A percentile compares a stretch with the other conserved stretches of the same genome.
Evolutionary conservation across 2,329 filamentous ascomycete genomes (phyloP).

Genomic region (Gnomoniopsis sp.): DNA sequence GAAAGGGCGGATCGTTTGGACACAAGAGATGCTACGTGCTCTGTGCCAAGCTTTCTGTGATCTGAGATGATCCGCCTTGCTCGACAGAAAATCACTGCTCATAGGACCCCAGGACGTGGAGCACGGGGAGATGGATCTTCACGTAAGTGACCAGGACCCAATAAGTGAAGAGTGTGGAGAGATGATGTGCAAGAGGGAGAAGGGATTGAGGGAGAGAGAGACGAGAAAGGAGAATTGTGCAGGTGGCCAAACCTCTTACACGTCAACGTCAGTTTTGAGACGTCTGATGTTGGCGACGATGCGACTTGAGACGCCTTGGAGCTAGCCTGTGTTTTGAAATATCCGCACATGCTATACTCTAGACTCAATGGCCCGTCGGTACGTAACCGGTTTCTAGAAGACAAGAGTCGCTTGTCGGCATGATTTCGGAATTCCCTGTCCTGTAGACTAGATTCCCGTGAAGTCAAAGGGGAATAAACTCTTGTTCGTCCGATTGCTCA

Average conservation of each 20-base stretch:
- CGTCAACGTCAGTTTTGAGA: slow-evolving; percentile 3
- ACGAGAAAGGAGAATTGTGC: background rate
- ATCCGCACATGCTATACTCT: too few species aligned
- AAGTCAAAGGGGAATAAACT: too few species aligned
- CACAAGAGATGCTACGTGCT: background rate
- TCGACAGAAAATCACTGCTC: slow-evolving; percentile 2
- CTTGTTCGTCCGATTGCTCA: too few species aligned
- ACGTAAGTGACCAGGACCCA: background rate
- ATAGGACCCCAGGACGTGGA: background rate
- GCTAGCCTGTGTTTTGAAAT: slow-evolving; percentile 12
- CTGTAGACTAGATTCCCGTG: too few species aligned
- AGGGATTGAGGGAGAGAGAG: background rate
- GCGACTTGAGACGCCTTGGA: slow-evolving; percentile 11
- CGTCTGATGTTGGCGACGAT: slow-evolving; percentile 12
- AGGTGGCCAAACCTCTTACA: background rate
- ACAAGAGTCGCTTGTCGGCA: too few species aligned
- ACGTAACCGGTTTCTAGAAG: too few species aligned
- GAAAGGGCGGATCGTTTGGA: background rate
- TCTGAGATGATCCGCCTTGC: slow-evolving; percentile 3
- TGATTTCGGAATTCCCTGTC: too few species aligned
- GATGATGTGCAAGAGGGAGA: background rate
- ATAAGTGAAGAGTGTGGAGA: background rate
- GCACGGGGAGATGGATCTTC: background rate
- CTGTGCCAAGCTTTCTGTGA: slow-evolving; percentile 1
- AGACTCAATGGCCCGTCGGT: too few species aligned